These are phyloP conservation scores for Cladorrhinum sp. DNA, from an alignment of 2,329 filamentous ascomycete genomes.

Conservation along the genomic window DNA sequence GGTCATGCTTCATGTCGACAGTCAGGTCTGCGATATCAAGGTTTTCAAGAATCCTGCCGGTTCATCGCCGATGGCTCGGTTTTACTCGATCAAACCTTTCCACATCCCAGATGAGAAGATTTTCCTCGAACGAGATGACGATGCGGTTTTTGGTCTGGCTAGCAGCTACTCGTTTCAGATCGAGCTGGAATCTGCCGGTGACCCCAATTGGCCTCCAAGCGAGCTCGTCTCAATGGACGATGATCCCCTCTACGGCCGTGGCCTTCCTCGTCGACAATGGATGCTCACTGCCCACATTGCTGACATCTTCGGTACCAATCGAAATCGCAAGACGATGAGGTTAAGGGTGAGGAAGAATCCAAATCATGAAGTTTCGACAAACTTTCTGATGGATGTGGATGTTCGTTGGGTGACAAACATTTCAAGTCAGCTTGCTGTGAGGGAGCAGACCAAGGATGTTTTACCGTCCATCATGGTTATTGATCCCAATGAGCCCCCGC, in stretches of 20 bases:
- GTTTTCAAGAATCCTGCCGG: constrained; percentile 48
- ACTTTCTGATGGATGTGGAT: constrained; percentile 49
- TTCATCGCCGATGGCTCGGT: constrained; percentile 43
- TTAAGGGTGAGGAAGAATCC: constrained; percentile 37
- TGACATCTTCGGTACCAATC: constrained; percentile 38
- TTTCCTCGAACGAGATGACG: constrained; percentile 46
- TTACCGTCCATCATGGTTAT: constrained; percentile 44
- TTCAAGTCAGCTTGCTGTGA: constrained; percentile 28
- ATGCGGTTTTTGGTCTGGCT: constrained; percentile 46
- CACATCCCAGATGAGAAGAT: constrained; percentile 52
- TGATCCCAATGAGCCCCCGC: constrained; percentile 36
- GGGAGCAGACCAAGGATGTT: constrained; percentile 39
- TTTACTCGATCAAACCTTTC: constrained; percentile 49
- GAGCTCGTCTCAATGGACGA: constrained; percentile 35
- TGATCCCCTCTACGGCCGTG: constrained; percentile 27
- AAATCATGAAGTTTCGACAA: constrained; percentile 34
- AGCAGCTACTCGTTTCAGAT: constrained; percentile 49
- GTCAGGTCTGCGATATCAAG: constrained; percentile 51
- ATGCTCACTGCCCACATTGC: constrained; percentile 41
- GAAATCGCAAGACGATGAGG: constrained; percentile 32
- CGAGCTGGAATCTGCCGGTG: constrained; percentile 51
- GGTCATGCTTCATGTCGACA: constrained; percentile 51
- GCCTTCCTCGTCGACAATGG: constrained; percentile 34
- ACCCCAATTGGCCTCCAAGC: constrained; percentile 51
- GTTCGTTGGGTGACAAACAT: constrained; percentile 46